Evolutionary conservation across 176 grass and related monocot species (phyloP), one percentile per base, ranked within the genome.

Genomic region (Aegilops sharonensis): DNA sequence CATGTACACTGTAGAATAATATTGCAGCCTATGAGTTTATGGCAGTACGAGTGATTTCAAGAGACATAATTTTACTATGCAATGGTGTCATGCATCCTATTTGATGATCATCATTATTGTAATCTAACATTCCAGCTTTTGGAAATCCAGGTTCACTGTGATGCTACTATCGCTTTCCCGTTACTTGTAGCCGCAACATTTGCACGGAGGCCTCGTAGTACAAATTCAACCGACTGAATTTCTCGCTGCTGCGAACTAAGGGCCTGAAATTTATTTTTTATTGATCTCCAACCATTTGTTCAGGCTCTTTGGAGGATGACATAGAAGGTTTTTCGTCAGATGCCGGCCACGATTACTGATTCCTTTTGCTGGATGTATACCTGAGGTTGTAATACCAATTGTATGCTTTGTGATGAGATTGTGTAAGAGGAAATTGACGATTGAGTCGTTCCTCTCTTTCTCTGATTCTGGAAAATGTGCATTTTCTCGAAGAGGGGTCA

Each of bases 131-230:
- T 77, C 10, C 0, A 84, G 74, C 50, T 25, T 66, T 74, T 79
- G 27, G 30, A 47, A 68, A 88, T 84, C 27, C 87, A 95, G 95
- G 93, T 98, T 62, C 96, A 98, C 82, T 98, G 96, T 12, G 96
- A 95, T 79, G 91, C 93, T 20, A 98, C 91, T 77, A 94, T 98
- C 24, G 96, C 91, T 62, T 95, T 98, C 63, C 96, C 96, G 0
- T 87, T 98, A 34, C n/a, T 98, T 17, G 91, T 95, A n/a, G 88
- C 93, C 40, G 96, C 91, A 20, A 98, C 93, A 73, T 98, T 98
- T 91, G 93, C 93, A 1, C 82, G 62, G n/a, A 94, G 36, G 82
- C 84, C 86, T 84, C 88, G 82, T 3, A 37, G 71, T 17, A 63
- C 40, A 17, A 89, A 67, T 31, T 72, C n/a, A 24, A 52, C 11